Evolutionary conservation across 116 monocot genomes (phyloP).

Genomic region (Zostera marina): DNA sequence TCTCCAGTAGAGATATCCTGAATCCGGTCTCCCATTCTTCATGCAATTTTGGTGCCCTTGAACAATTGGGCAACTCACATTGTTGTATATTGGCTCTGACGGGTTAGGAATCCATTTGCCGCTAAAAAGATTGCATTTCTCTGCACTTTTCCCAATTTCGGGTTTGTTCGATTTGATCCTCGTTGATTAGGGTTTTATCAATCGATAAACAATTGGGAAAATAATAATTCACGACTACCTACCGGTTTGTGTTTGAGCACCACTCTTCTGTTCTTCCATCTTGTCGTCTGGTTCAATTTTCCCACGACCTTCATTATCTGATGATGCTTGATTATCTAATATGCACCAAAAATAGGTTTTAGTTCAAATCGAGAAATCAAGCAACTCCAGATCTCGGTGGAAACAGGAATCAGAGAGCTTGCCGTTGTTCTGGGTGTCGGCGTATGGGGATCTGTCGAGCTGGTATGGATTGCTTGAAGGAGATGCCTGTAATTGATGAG

Average conservation of each 20-base stretch:
- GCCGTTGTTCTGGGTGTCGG: neutral
- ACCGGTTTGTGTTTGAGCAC: no score
- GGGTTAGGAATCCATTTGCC: conserved; percentile 45
- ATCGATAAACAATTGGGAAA: no score
- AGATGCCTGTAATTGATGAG: neutral
- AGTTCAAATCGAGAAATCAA: no score
- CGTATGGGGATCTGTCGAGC: neutral
- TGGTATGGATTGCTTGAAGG: neutral
- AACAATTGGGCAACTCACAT: conserved; percentile 27
- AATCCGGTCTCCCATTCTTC: conserved; percentile 57
- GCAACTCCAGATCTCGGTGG: neutral
- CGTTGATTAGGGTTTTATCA: no score
- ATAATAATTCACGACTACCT: no score
- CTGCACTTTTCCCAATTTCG: conserved; percentile 2
- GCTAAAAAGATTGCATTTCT: conserved; percentile 27
- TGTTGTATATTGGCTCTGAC: conserved; percentile 39
- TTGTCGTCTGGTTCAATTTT: no score
- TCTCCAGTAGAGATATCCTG: conserved; percentile 40
- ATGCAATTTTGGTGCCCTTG: conserved; percentile 34
- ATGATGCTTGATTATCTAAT: no score
- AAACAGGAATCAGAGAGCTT: neutral
- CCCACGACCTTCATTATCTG: no score
- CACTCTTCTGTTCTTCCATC: no score
- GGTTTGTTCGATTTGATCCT: no score
- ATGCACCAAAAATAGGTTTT: no score